Evolutionary conservation across 371 early-diverging fungal genomes (phyloP).

Genomic region (Apophysomyces trapeziformis): DNA sequence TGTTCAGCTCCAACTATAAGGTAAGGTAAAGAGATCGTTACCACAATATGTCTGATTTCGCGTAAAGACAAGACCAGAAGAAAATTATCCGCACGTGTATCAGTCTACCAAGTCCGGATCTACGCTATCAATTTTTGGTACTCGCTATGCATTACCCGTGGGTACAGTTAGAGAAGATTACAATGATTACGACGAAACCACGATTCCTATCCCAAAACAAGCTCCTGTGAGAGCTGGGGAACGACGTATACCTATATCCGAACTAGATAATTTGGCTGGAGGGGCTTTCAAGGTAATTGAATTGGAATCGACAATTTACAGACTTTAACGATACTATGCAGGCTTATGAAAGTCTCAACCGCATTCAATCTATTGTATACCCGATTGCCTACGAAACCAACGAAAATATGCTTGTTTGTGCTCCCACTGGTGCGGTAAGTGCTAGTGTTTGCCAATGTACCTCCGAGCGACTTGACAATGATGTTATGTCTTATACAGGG

Average conservation of each 20-base stretch:
- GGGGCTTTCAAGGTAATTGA: slow-evolving; percentile 72
- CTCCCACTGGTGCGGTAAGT: slow-evolving; percentile 97
- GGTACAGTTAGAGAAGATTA: slow-evolving; percentile 70
- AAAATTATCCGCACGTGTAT: slow-evolving; percentile 65
- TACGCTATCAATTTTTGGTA: slow-evolving; percentile 64
- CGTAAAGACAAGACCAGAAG: slow-evolving; percentile 25
- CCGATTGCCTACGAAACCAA: slow-evolving; percentile 92
- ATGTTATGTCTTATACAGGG: slow-evolving; percentile 57
- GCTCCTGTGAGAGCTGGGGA: slow-evolving; percentile 67
- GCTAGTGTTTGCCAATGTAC: too few relatives aligned
- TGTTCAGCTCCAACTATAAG: slow-evolving; percentile 45
- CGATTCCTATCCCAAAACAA: slow-evolving; percentile 70
- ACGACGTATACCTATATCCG: slow-evolving; percentile 59
- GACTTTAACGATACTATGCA: slow-evolving; percentile 16
- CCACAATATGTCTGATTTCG: background rate
- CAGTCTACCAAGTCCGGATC: slow-evolving; percentile 57
- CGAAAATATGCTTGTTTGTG: slow-evolving; percentile 98
- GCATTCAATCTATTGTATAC: slow-evolving; percentile 94
- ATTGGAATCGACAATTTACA: background rate
- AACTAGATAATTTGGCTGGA: slow-evolving; percentile 76
- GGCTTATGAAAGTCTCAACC: slow-evolving; percentile 89
- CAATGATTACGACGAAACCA: slow-evolving; percentile 82
- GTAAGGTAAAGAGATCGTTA: slow-evolving; percentile 1
- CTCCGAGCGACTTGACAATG: too few relatives aligned
- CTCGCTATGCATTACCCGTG: slow-evolving; percentile 70